Evolutionary conservation across 495 filamentous ascomycete genomes (phyloP).

Genomic region (Penicillium nucicola): DNA sequence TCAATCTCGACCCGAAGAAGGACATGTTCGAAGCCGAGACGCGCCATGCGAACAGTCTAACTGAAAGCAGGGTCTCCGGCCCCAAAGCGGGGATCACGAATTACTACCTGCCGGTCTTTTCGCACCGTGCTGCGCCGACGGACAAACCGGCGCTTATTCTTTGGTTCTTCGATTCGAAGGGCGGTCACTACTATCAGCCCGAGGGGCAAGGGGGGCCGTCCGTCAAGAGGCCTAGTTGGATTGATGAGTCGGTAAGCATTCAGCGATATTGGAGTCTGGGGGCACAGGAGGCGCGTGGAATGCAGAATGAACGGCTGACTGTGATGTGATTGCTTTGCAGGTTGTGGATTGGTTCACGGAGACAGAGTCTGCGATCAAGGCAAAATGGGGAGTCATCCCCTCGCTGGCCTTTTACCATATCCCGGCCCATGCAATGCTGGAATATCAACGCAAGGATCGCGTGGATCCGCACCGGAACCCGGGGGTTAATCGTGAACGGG

Average conservation of each 20-base stretch:
- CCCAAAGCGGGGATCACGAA: conserved; percentile 60
- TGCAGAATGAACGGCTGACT: no score
- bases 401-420: conserved; percentile 74
- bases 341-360: conserved; percentile 61
- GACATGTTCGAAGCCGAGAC: conserved; percentile 55
- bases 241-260: conserved; percentile 27
- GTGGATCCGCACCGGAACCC: conserved; percentile 45
- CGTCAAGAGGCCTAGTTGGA: conserved; percentile 33
- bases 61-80: conserved; percentile 42
- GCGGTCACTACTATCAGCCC: conserved; percentile 54
- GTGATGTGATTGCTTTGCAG: no score
- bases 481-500: conserved; percentile 61
- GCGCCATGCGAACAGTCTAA: conserved; percentile 51
- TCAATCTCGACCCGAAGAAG: conserved; percentile 50
- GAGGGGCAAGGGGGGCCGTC: conserved; percentile 27
- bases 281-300: no score
- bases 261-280: not conserved
- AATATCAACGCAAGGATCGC: conserved; percentile 44
- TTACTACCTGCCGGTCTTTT: conserved; percentile 59
- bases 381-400: conserved; percentile 49
- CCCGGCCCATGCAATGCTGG: conserved; percentile 55
- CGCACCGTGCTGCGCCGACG: conserved; percentile 5
- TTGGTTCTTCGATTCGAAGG: conserved; percentile 75
- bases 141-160: conserved; percentile 50
- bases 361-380: conserved; percentile 41